Conservation (phyloP, 495 filamentous ascomycete species). For the Filosporella fistucella region DNA sequence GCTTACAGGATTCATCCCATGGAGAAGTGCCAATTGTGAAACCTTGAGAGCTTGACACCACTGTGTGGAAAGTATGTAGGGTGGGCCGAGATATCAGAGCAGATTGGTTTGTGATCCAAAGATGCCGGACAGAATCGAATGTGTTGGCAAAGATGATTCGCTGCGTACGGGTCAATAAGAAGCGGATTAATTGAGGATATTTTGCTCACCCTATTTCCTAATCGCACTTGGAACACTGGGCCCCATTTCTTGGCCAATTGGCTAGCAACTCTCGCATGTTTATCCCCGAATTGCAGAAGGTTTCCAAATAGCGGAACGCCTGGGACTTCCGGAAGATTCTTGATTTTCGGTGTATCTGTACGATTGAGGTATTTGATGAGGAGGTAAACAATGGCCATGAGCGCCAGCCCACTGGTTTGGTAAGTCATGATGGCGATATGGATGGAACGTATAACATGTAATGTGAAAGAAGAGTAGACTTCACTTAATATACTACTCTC, state of each 20-base stretch:
- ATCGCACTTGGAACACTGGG: constrained; percentile 62
- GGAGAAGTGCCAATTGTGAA: constrained; percentile 72
- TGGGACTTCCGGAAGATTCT: constrained; percentile 57
- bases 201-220: constrained; percentile 55
- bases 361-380: constrained; percentile 48
- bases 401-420: constrained; percentile 39
- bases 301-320: constrained; percentile 63
- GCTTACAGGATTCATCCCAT: constrained; percentile 72
- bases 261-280: constrained; percentile 48
- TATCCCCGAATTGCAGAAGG: constrained; percentile 51
- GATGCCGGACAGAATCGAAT: constrained; percentile 59
- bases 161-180: constrained; percentile 27
- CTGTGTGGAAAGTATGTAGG: constrained; percentile 68
- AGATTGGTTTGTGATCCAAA: constrained; percentile 70
- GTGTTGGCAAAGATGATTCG: constrained; percentile 67
- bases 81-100: constrained; percentile 67
- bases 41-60: constrained; percentile 64
- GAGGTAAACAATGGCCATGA: constrained; percentile 42
- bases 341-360: constrained; percentile 59
- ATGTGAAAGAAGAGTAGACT: too few species aligned
- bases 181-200: too few species aligned
- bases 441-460: background rate
- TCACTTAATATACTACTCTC: too few species aligned
- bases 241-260: constrained; percentile 59
- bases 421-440: constrained; percentile 30